A percentile compares a stretch with the other conserved stretches of the same genome.
Conservation (phyloP, 2,329 filamentous ascomycete genomes). For the Hypoxylon sp. region DNA sequence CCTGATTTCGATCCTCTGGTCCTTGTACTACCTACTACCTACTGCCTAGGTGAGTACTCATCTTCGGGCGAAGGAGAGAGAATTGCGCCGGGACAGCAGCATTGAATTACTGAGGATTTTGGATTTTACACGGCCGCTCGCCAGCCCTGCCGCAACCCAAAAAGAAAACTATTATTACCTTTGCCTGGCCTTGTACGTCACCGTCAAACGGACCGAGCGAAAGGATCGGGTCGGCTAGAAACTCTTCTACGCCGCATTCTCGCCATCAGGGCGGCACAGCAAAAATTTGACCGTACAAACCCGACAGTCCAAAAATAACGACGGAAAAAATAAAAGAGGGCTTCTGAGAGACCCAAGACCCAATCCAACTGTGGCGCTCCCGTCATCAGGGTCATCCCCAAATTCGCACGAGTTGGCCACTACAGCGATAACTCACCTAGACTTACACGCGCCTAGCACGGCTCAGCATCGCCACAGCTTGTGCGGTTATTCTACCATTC, state of each 20-base stretch:
- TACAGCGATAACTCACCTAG: slow-evolving; percentile 7
- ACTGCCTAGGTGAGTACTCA: neutral
- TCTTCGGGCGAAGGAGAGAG: slow-evolving; percentile 9
- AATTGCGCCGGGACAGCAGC: slow-evolving; percentile 7
- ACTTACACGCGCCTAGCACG: neutral
- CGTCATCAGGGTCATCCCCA: slow-evolving; percentile 13
- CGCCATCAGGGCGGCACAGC: slow-evolving; percentile 40
- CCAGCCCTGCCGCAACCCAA: slow-evolving; percentile 7
- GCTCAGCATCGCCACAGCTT: slow-evolving; percentile 25
- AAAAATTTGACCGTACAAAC: slow-evolving; percentile 20
- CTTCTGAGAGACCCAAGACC: slow-evolving; percentile 1
- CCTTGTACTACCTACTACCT: slow-evolving; percentile 5
- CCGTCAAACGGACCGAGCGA: slow-evolving; percentile 40
- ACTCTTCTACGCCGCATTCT: slow-evolving; percentile 32
- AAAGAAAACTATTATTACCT: slow-evolving; percentile 21
- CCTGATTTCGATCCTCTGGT: neutral
- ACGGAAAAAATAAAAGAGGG: slow-evolving; percentile 8
- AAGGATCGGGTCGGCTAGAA: slow-evolving; percentile 44
- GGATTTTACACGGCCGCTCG: slow-evolving; percentile 18
- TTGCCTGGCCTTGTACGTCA: slow-evolving; percentile 25
- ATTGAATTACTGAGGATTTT: slow-evolving; percentile 17
- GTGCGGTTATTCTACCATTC: slow-evolving; percentile 20
- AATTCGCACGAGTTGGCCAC: slow-evolving; percentile 8
- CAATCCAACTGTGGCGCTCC: slow-evolving; percentile 23
- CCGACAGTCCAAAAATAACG: slow-evolving; percentile 31